phyloP scores from a whole-genome alignment of 2,329 filamentous ascomycete genomes.

The Ploettnerulaceae sp. region DNA sequence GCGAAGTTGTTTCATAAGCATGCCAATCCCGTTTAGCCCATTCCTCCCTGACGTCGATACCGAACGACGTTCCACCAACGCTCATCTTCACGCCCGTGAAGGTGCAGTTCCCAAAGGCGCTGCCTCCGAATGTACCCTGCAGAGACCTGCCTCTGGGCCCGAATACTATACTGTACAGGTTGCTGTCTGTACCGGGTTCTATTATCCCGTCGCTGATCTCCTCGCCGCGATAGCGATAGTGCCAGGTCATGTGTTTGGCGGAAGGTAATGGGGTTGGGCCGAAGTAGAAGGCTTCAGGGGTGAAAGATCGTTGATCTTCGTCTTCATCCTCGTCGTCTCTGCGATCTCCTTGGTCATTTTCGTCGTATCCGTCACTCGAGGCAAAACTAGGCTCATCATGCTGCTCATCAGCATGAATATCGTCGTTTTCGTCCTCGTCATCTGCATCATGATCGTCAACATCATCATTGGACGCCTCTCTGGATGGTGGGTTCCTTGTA shows the following conservation, averaged over 20 bases:
- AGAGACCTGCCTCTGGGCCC: conserved; percentile 6
- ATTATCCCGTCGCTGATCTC: conserved; percentile 10
- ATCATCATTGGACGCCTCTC: neutral
- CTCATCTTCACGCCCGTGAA: conserved; percentile 15
- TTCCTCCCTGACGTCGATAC: conserved; percentile 5
- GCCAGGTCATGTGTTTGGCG: conserved; percentile 5
- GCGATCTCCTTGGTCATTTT: neutral
- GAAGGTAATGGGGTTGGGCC: conserved; percentile 3
- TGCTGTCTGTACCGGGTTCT: neutral
- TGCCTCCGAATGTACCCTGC: conserved; percentile 10
- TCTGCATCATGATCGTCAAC: neutral
- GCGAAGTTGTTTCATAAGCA: conserved; percentile 7
- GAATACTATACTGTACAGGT: conserved; percentile 10
- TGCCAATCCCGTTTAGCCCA: conserved; percentile 3
- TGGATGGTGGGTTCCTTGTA: neutral
- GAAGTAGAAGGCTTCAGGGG: conserved; percentile 16
- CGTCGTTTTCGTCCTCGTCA: neutral
- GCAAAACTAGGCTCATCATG: neutral
- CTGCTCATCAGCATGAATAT: neutral
- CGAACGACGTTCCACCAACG: neutral
- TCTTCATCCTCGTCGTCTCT: conserved; percentile 1
- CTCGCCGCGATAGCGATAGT: conserved; percentile 12
- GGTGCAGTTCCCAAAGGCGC: neutral
- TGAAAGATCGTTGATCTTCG: conserved; percentile 9
- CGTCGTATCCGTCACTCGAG: conserved; percentile 1